A percentile compares a stretch with the other conserved stretches of the same genome.
These are phyloP conservation scores for Sarocladium strictum DNA, from an alignment of 2,329 filamentous ascomycete species.

Conservation along the genomic window DNA sequence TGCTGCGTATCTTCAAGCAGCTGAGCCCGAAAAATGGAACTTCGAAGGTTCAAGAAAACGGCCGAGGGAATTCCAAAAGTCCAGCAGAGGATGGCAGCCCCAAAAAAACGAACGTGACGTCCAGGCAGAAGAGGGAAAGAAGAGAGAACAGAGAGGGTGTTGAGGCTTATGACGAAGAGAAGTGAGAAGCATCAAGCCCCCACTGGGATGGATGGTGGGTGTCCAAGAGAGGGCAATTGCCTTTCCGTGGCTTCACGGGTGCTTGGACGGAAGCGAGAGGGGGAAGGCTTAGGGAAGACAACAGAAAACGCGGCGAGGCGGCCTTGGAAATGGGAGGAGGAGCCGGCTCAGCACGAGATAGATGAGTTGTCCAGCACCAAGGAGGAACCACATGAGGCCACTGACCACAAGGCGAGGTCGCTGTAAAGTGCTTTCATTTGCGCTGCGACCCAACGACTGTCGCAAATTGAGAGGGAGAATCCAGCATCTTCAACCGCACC, in stretches of 20 bases:
- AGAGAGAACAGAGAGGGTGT: not conserved
- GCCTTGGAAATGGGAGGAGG: not conserved
- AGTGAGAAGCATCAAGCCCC: not conserved
- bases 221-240: too few species aligned
- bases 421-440: too few species aligned
- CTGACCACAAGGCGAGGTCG: too few species aligned
- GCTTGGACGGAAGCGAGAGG: not conserved
- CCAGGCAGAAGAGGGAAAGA: not conserved
- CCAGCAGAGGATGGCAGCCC: not conserved
- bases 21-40: not conserved
- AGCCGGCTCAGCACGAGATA: not conserved
- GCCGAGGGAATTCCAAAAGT: not conserved
- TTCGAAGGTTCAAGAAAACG: not conserved
- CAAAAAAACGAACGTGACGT: not conserved
- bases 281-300: not conserved
- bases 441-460: too few species aligned
- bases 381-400: not conserved
- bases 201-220: not conserved
- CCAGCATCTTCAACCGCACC: too few species aligned
- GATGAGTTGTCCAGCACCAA: not conserved
- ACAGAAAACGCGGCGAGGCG: too few species aligned
- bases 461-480: too few species aligned
- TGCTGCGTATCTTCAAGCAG: slow-evolving; percentile 6
- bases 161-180: not conserved
- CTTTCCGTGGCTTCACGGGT: not conserved